Evolutionary conservation across 352 stramenopile species (phyloP).

Genomic region (Pythium coloratum): DNA sequence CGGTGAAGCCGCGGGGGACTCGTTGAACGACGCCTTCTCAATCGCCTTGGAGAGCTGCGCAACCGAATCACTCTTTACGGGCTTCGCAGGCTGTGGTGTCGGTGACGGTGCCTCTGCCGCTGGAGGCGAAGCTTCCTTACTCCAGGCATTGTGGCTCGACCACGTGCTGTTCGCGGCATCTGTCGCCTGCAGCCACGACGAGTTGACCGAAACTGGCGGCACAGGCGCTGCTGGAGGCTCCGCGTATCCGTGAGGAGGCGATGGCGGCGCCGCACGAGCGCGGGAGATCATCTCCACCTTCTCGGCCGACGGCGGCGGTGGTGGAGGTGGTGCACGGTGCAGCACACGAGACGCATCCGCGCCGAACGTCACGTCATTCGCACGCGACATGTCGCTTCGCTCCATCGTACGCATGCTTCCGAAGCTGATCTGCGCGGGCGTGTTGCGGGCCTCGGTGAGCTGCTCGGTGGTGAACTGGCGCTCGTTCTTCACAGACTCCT

Average conservation of each 20-base stretch:
- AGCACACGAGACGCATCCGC: conserved; percentile 54
- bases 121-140: background rate
- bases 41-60: conserved; percentile 44
- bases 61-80: conserved; percentile 43
- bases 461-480: conserved; percentile 71
- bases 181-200: conserved; percentile 28
- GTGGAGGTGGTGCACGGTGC: conserved; percentile 59
- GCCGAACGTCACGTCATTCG: conserved; percentile 77
- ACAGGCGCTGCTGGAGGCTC: conserved; percentile 7
- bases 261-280: conserved; percentile 38
- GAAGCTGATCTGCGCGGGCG: conserved; percentile 61
- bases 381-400: conserved; percentile 43
- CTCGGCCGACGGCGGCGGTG: conserved; percentile 68
- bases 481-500: conserved; percentile 79
- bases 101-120: background rate
- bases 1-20: conserved; percentile 2
- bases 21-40: conserved; percentile 34
- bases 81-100: conserved; percentile 25
- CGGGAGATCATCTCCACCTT: conserved; percentile 70
- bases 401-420: conserved; percentile 77
- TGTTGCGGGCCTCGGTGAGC: conserved; percentile 59
- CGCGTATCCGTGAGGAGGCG: conserved; percentile 2
- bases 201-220: conserved; percentile 23
- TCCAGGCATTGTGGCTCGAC: conserved; percentile 16
- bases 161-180: conserved; percentile 18